Percentiles rank a stretch among this genome's conserved stretches.
phyloP scores from a whole-genome alignment of 352 stramenopile species.

The Pythium rishiriense region DNA sequence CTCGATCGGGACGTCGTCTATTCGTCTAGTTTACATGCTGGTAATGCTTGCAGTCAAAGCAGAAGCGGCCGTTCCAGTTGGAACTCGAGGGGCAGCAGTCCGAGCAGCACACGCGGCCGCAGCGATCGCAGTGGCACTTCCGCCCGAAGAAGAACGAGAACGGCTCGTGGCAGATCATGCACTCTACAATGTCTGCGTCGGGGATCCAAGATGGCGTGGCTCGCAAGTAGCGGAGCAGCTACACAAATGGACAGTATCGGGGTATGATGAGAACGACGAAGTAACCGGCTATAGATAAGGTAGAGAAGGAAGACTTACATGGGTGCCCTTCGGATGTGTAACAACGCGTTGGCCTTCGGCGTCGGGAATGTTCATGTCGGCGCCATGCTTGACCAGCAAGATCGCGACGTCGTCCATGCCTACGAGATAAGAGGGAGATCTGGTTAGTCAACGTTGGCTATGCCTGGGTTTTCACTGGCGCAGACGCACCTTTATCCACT shows the following conservation, averaged over 20 bases:
- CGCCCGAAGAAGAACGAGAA: constrained; percentile 76
- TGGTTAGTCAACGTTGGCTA: not conserved
- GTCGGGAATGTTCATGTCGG: constrained; percentile 72
- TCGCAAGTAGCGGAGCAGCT: constrained; percentile 58
- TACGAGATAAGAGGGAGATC: constrained; percentile 30
- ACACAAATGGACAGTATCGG: not conserved
- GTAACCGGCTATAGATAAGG: not conserved
- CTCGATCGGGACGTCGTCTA: not conserved
- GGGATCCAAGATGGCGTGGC: constrained; percentile 66
- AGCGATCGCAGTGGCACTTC: constrained; percentile 75
- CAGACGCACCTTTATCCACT: constrained; percentile 64
- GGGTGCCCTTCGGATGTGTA: constrained; percentile 55
- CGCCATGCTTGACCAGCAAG: constrained; percentile 61
- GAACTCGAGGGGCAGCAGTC: constrained; percentile 68
- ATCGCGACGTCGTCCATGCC: constrained; percentile 65
- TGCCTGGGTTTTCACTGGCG: not conserved
- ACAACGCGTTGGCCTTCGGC: constrained; percentile 57
- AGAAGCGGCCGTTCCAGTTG: constrained; percentile 72
- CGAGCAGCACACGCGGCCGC: constrained; percentile 75
- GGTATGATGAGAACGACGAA: not conserved
- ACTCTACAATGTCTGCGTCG: constrained; percentile 50
- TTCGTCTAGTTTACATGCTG: constrained; percentile 43
- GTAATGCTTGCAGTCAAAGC: constrained; percentile 81
- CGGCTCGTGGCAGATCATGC: constrained; percentile 73
- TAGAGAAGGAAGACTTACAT: constrained; percentile 36